Percentiles rank a stretch among this genome's conserved stretches.
Conservation (phyloP, 2,329 filamentous ascomycete species). For the Trichoderma oligosporum region DNA sequence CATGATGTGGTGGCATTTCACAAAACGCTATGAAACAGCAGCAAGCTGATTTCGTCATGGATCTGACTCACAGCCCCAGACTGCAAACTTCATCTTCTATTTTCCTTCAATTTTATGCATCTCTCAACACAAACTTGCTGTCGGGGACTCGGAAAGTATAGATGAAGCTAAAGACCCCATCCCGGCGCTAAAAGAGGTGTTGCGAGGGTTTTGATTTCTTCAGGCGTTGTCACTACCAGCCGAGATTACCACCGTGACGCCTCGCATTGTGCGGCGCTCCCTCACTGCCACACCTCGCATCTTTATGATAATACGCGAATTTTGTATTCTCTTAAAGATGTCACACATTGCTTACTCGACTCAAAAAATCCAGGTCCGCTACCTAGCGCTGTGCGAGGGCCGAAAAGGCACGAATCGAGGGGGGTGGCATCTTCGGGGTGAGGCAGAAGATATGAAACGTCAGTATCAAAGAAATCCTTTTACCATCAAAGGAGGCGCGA, state of each 20-base stretch:
- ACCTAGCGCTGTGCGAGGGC: neutral
- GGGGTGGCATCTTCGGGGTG: too few species aligned
- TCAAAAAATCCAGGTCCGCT: neutral
- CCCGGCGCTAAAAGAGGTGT: conserved; percentile 3
- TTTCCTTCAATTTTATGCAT: neutral
- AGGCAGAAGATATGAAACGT: too few species aligned
- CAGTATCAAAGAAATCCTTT: neutral
- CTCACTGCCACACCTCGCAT: neutral
- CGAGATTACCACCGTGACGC: conserved; percentile 15
- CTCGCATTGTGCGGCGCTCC: conserved; percentile 1
- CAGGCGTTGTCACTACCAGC: conserved; percentile 1
- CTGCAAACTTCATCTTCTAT: neutral
- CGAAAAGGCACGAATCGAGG: neutral
- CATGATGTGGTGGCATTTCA: conserved; percentile 10
- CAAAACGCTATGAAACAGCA: conserved; percentile 3
- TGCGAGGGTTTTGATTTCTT: conserved; percentile 2
- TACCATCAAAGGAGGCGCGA: neutral
- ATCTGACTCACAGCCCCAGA: neutral
- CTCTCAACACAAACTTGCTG: neutral
- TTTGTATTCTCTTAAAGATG: neutral
- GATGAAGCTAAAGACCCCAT: conserved; percentile 4
- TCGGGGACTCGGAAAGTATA: neutral
- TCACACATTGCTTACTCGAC: neutral
- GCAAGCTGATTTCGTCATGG: neutral
- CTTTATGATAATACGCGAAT: neutral